phyloP scores from a whole-genome alignment of 2,329 filamentous ascomycete genomes.

The Scolecobasidium constrictum region DNA sequence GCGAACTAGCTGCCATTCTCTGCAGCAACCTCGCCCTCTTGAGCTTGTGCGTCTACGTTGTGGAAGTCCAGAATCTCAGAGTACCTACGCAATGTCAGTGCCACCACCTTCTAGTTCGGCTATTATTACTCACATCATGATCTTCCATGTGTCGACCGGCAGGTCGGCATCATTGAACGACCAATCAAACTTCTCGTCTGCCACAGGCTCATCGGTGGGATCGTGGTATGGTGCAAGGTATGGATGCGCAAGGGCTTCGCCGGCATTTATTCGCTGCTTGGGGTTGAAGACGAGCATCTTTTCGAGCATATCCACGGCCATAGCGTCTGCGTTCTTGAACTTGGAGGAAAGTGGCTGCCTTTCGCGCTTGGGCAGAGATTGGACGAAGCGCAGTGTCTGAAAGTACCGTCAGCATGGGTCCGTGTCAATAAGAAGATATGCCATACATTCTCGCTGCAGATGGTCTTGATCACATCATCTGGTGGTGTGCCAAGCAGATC shows the following conservation, averaged over 20 bases:
- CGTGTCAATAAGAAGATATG: not conserved
- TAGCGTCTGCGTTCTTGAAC: conserved; percentile 88
- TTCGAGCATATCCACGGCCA: conserved; percentile 86
- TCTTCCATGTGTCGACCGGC: conserved; percentile 99
- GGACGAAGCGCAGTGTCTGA: conserved; percentile 90
- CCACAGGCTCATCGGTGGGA: conserved; percentile 87
- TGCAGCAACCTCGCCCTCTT: conserved; percentile 7
- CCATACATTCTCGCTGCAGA: conserved; percentile 91
- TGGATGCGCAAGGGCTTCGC: conserved; percentile 76
- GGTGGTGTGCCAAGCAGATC: conserved; percentile 92
- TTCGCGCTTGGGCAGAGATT: conserved; percentile 90
- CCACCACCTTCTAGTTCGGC: not conserved
- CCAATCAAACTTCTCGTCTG: conserved; percentile 98
- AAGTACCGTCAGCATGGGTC: conserved; percentile 12
- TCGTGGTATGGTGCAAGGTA: conserved; percentile 97
- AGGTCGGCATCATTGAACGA: conserved; percentile 98
- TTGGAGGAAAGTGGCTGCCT: conserved; percentile 76
- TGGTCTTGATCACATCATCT: conserved; percentile 96
- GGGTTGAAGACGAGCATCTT: conserved; percentile 97
- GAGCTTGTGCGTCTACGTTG: conserved; percentile 58
- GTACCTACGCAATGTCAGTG: conserved; percentile 53
- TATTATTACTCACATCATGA: conserved; percentile 75
- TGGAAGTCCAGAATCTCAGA: conserved; percentile 98
- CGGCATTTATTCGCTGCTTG: conserved; percentile 85
- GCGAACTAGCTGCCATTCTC: conserved; percentile 4